Conservation (phyloP, 495 filamentous ascomycete species). For the Baudoinia panamericana region DNA sequence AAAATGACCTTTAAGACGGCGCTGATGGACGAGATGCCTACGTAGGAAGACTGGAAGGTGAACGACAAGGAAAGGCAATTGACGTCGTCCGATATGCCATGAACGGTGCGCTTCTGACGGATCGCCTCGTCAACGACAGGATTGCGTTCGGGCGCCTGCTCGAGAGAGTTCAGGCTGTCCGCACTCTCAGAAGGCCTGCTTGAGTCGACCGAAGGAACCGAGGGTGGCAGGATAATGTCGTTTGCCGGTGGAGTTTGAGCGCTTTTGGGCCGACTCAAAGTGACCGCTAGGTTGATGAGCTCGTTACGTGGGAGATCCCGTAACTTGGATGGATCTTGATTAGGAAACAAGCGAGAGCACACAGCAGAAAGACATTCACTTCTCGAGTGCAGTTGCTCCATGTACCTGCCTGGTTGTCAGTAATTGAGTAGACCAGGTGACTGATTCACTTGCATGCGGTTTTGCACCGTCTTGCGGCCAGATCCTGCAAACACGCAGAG, state of each 20-base stretch:
- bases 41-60: conserved; percentile 58
- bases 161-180: conserved; percentile 29
- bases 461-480: conserved; percentile 28
- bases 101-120: conserved; percentile 32
- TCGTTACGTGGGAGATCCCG: conserved; percentile 37
- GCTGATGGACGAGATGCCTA: conserved; percentile 72
- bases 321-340: conserved; percentile 34
- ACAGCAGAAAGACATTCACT: conserved; percentile 27
- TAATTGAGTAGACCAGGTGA: neutral
- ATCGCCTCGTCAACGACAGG: conserved; percentile 25
- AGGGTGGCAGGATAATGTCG: conserved; percentile 5
- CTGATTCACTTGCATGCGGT: conserved; percentile 3
- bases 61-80: conserved; percentile 66
- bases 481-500: too few relatives aligned
- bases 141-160: conserved; percentile 28
- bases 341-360: conserved; percentile 35
- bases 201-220: too few relatives aligned
- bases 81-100: conserved; percentile 65
- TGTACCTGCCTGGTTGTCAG: conserved; percentile 15
- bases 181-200: conserved; percentile 29
- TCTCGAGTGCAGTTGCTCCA: conserved; percentile 25
- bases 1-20: conserved; percentile 71
- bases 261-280: conserved; percentile 12
- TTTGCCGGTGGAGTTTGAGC: neutral
- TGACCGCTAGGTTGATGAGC: conserved; percentile 35